phyloP scores from a whole-genome alignment of 805 yeast genomes.

The Scheffersomyces coipomensis region DNA sequence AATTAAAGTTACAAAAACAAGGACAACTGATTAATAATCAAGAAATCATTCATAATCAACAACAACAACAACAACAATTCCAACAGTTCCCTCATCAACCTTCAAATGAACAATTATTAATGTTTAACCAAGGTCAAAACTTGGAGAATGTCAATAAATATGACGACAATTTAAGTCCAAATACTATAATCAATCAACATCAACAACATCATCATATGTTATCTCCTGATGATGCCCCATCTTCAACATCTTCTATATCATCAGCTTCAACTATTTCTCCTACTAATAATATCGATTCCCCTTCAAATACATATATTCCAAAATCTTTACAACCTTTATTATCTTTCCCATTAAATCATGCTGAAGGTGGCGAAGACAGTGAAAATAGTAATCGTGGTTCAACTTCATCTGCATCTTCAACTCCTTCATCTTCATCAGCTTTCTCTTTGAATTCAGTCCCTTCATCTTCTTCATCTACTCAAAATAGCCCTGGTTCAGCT shows the following conservation, averaged over 20 bases:
- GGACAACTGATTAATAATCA: neutral
- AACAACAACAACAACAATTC: neutral
- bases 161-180: neutral
- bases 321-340: constrained; percentile 11
- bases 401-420: neutral
- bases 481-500: neutral
- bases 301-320: constrained; percentile 6
- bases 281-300: neutral
- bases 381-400: neutral
- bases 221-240: neutral
- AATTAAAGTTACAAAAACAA: neutral
- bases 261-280: neutral
- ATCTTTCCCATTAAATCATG: constrained; percentile 7
- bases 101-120: neutral
- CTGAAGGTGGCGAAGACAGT: neutral
- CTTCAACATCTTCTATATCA: neutral
- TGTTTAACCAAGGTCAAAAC: neutral
- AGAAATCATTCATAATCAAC: neutral
- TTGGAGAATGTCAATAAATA: no score
- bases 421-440: neutral
- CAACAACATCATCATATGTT: neutral
- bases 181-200: neutral
- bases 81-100: neutral
- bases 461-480: neutral
- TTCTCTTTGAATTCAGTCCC: neutral